Evolutionary conservation across 1,284 basidiomycete genomes (phyloP), one percentile per base, ranked within the genome.

Genomic region (Microstroma glucosiphilum): DNA sequence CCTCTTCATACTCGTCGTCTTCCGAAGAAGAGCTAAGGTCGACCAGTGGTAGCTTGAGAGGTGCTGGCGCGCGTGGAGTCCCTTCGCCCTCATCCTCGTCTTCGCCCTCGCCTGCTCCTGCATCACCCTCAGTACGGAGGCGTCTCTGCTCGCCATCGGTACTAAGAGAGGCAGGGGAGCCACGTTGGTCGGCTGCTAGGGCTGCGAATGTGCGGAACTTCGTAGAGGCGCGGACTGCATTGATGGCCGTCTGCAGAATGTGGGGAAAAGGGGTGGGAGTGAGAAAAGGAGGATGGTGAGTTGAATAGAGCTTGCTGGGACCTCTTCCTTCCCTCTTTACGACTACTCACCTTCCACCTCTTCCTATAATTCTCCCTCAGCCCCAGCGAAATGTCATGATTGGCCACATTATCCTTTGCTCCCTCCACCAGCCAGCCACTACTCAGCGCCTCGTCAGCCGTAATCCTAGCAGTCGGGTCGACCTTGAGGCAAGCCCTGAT

Each of bases 401-500:
- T 59, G 17, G 66, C 67, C 42, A 66, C 63, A 13, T 65, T 63
- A 40, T 65, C 69, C 56, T 55, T 61, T 9, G 55, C 61, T 57
- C 67, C 61, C 23, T 71, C 67, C n/a, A 60, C 60, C 53, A 78
- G 63, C 76, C 76, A 54, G 1, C 84, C 82, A 76, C 90, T 84
- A 21, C 82, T 70, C n/a, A 87, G 80, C 0, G 91, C 92, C 69
- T 91, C 82, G 2, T 82, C 83, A 0, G 91, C 90, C 0, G 90
- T 89, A 1, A 87, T 86, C 26, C 94, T 85, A 64, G 85, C 80
- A 0, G 81, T 72, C 0, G 92, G 89, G 70, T 94, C 87, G 1
- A 89, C 85, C 56, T 86, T 85, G 8, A 96, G 83, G 30, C 96
- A 81, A 0, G 82, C 77, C 69, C 83, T 85, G 76, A 96, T 89